These are phyloP conservation scores for Lepidopterella palustris DNA, from an alignment of 495 filamentous ascomycete species.

Conservation along the genomic window DNA sequence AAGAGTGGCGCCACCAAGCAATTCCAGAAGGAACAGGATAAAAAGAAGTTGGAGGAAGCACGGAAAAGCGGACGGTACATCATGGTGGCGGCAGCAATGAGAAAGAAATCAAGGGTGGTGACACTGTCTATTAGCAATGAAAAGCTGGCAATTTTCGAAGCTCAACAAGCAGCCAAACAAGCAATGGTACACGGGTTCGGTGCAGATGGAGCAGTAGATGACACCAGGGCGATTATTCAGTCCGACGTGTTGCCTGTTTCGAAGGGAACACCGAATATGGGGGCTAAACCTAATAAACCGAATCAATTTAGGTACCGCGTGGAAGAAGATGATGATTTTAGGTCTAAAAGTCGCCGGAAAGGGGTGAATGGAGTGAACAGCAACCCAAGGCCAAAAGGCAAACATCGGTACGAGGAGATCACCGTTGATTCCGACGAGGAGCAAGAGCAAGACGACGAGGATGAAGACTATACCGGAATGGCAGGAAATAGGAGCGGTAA, in stretches of 20 bases:
- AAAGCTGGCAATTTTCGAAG: constrained; percentile 10
- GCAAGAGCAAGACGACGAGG: constrained; percentile 13
- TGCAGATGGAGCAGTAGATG: constrained; percentile 5
- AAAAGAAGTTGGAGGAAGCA: constrained; percentile 36
- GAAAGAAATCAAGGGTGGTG: constrained; percentile 34
- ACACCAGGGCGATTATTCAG: constrained; percentile 22
- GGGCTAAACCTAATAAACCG: constrained; percentile 12
- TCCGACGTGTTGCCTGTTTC: constrained; percentile 24
- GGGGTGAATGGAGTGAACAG: neutral
- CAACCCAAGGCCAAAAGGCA: neutral
- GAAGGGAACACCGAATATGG: neutral
- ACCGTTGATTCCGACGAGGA: constrained; percentile 28
- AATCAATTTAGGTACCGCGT: constrained; percentile 28
- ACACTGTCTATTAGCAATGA: constrained; percentile 23
- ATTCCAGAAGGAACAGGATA: constrained; percentile 36
- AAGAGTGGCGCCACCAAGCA: constrained; percentile 34
- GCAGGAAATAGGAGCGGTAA: neutral
- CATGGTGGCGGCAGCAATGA: constrained; percentile 33
- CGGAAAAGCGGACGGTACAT: constrained; percentile 35
- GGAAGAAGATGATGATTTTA: constrained; percentile 28
- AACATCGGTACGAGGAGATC: constrained; percentile 26
- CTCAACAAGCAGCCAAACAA: constrained; percentile 3
- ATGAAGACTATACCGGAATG: neutral
- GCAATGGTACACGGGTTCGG: neutral
- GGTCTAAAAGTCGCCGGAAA: constrained; percentile 12